phyloP scores from a whole-genome alignment of 2,329 filamentous ascomycete species.

The Cladosporium sp. region DNA sequence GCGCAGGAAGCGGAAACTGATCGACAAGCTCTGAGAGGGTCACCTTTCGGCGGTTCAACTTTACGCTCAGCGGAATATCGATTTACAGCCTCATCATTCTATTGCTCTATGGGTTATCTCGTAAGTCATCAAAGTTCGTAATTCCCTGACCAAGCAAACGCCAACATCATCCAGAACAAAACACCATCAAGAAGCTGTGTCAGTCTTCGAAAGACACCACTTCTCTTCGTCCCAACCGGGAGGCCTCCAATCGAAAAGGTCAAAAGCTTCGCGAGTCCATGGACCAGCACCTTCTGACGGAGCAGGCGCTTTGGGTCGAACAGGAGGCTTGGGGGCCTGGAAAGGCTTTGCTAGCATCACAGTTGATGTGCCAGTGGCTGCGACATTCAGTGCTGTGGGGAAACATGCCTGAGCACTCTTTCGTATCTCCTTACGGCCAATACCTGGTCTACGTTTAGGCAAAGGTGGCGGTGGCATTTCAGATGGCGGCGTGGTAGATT shows the following conservation, averaged over 20 bases:
- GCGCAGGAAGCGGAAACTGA: conserved; percentile 71
- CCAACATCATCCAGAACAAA: conserved; percentile 5
- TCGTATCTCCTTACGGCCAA: conserved; percentile 2
- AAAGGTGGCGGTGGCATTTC: neutral
- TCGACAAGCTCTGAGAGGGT: conserved; percentile 56
- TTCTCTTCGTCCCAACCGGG: conserved; percentile 33
- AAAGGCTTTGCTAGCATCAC: conserved; percentile 29
- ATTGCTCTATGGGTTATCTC: conserved; percentile 10
- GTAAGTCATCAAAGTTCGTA: conserved; percentile 9
- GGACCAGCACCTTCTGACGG: conserved; percentile 49
- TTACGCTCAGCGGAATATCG: neutral
- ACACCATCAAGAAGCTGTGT: neutral
- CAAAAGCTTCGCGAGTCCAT: conserved; percentile 66
- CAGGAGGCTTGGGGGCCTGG: conserved; percentile 23
- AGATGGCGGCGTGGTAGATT: neutral
- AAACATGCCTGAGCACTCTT: conserved; percentile 9
- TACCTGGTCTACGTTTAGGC: neutral
- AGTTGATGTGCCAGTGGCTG: conserved; percentile 22
- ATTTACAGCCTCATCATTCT: neutral
- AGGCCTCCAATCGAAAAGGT: conserved; percentile 61
- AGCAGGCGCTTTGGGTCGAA: conserved; percentile 12
- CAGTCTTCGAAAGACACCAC: conserved; percentile 21
- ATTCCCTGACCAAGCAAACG: neutral
- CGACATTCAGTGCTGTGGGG: conserved; percentile 18
- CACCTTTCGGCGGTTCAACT: neutral